Base-by-base conservation (phyloP, 768 basidiomycete species). In the Kwoniella bestiolae region DNA sequence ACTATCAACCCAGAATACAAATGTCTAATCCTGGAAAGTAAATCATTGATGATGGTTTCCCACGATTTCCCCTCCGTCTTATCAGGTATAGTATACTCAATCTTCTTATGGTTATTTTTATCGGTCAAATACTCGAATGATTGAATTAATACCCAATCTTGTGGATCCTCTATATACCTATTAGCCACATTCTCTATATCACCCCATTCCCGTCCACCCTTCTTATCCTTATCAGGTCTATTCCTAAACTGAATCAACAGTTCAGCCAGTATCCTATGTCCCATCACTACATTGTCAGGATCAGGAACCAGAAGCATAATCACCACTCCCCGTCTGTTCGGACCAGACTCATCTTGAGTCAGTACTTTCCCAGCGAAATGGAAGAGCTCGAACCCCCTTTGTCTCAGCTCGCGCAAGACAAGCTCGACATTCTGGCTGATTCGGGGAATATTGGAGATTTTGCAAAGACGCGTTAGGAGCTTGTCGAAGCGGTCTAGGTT, bases 101-200 rank as follows among this genome's bases (percentile, higher is more conserved):
- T 11, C 47, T 49, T 31, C 26, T 21, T 5, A 23, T 58, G 44
- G 60, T 2, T 45, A 23, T 6, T 41, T 18, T 31, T 25, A 50
- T 26, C 32, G 5, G 23, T 31, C 7, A 34, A 3, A 18, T 60
- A 46, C 23, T 31, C 16, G 44, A 65, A 18, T 18, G 53, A 56
- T 29, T 61, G 49, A 28, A 52, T n/a, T 5, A 51, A 31, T 8
- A 60, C 60, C 72, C 72, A 71, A 35, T 73, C 72, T 49, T 65
- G 26, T 56, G 56, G 63, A 35, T 73, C 72, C 23, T 55, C 25
- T 0, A 28, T 6, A 18, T 32, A 66, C 18, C 69, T 44, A 26
- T 26, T 60, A 9, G 69, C 65, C 5, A 69, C 55, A 21, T 57
- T 64, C 50, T 66, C 57, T 4, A 70, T 56, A 9, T 25, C 47